These are phyloP conservation scores for Fusarium mexicanum DNA, from an alignment of 2,329 filamentous ascomycete species.

Conservation along the genomic window DNA sequence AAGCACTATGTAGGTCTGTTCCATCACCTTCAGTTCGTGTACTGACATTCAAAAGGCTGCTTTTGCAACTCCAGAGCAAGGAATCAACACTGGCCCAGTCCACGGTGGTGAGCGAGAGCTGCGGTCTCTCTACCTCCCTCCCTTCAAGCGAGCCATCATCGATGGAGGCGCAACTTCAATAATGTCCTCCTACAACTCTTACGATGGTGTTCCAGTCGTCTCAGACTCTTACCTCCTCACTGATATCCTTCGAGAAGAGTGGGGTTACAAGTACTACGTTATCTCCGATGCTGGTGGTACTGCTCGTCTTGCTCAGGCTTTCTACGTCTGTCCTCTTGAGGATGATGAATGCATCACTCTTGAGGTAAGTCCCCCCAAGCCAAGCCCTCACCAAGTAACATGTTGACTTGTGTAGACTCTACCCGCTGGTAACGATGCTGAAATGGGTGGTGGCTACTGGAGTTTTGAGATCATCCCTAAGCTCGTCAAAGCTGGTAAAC, in stretches of 20 bases:
- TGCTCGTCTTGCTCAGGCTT: conserved; percentile 71
- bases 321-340: conserved; percentile 68
- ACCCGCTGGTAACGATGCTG: conserved; percentile 75
- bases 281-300: conserved; percentile 74
- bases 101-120: conserved; percentile 64
- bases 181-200: conserved; percentile 80
- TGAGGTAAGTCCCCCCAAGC: conserved; percentile 50
- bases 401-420: conserved; percentile 56
- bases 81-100: conserved; percentile 72
- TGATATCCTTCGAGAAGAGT: conserved; percentile 74
- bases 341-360: conserved; percentile 73
- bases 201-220: conserved; percentile 76
- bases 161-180: conserved; percentile 73
- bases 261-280: conserved; percentile 77
- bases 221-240: conserved; percentile 73
- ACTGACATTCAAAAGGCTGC: conserved; percentile 55
- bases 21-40: not conserved
- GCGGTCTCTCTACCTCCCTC: conserved; percentile 64
- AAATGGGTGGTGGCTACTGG: conserved; percentile 81
- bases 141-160: conserved; percentile 76
- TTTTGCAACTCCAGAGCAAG: conserved; percentile 75
- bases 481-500: conserved; percentile 68
- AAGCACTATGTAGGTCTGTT: conserved; percentile 71
- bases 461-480: conserved; percentile 74
- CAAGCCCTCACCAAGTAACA: accelerated